A percentile compares a stretch with the other conserved stretches of the same genome.
Evolutionary conservation across 441 rosid genomes (phyloP).

Genomic region (Croton setiger): DNA sequence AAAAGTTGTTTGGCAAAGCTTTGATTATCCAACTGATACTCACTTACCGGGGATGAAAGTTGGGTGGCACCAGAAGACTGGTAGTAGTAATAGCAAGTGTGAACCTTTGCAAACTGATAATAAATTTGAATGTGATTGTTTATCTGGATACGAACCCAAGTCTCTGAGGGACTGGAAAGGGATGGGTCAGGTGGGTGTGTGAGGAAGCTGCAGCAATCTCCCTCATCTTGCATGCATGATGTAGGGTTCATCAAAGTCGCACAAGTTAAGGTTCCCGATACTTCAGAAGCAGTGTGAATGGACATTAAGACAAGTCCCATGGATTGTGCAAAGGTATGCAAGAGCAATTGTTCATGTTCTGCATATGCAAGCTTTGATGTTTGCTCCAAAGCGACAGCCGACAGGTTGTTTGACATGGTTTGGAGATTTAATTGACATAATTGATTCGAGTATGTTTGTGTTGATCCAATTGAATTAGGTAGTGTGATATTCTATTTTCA

Average conservation of each 20-base stretch:
- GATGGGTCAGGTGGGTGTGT: conserved; percentile 29
- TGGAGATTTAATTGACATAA: conserved; percentile 15
- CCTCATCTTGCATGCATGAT: conserved; percentile 7
- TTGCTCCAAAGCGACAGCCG: neutral
- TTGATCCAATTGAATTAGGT: conserved; percentile 24
- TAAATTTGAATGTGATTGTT: conserved; percentile 24
- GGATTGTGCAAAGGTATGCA: conserved; percentile 25
- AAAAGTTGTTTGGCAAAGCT: too few species aligned
- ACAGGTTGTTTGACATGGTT: conserved; percentile 27
- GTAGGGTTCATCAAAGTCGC: conserved; percentile 25
- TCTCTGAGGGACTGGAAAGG: neutral
- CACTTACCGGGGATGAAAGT: too few species aligned
- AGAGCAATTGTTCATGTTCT: conserved; percentile 26
- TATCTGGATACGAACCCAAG: conserved; percentile 26
- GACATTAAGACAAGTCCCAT: neutral
- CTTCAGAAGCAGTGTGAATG: conserved; percentile 15
- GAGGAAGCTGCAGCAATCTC: conserved; percentile 11
- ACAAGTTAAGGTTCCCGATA: conserved; percentile 25
- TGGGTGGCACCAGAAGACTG: too few species aligned
- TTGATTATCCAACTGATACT: too few species aligned
- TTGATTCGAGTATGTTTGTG: conserved; percentile 1
- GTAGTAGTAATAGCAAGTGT: conserved; percentile 30
- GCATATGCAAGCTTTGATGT: conserved; percentile 1
- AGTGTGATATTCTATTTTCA: neutral
- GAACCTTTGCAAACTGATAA: neutral